phyloP scores from a whole-genome alignment of 805 yeast genomes.

The Pichia gijzeniarum region DNA sequence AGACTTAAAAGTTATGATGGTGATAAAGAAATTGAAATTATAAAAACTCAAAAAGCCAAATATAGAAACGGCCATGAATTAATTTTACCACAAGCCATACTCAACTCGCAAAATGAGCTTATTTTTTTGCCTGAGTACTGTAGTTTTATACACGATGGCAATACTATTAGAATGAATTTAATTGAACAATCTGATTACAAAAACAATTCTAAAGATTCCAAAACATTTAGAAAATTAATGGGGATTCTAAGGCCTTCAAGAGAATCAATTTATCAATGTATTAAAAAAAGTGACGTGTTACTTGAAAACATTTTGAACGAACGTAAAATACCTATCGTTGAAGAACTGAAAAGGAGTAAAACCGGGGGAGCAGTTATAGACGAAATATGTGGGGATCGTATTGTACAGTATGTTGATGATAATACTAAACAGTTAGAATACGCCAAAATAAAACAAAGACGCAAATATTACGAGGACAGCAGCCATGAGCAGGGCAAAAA shows the following conservation, averaged over 20 bases:
- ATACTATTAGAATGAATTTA: slow-evolving; percentile 2
- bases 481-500: not conserved
- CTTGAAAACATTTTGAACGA: slow-evolving; percentile 6
- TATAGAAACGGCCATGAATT: slow-evolving; percentile 1
- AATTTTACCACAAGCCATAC: slow-evolving; percentile 10
- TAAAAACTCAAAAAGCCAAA: not conserved
- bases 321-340: not conserved
- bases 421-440: not conserved
- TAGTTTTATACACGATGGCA: slow-evolving; percentile 1
- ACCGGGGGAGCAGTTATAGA: not conserved
- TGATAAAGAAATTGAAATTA: not conserved
- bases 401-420: not conserved
- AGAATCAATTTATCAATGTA: slow-evolving; percentile 7
- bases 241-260: slow-evolving; percentile 9
- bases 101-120: slow-evolving; percentile 1
- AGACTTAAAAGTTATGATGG: not conserved
- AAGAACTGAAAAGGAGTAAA: slow-evolving; percentile 1
- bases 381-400: not conserved
- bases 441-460: not conserved
- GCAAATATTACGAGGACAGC: not conserved
- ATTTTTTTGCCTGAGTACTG: slow-evolving; percentile 9
- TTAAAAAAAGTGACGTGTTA: slow-evolving; percentile 9
- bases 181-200: not conserved
- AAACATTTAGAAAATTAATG: not conserved
- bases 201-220: not conserved